Conservation (phyloP, 2,329 filamentous ascomycete species). For the Xylariaceae sp. region DNA sequence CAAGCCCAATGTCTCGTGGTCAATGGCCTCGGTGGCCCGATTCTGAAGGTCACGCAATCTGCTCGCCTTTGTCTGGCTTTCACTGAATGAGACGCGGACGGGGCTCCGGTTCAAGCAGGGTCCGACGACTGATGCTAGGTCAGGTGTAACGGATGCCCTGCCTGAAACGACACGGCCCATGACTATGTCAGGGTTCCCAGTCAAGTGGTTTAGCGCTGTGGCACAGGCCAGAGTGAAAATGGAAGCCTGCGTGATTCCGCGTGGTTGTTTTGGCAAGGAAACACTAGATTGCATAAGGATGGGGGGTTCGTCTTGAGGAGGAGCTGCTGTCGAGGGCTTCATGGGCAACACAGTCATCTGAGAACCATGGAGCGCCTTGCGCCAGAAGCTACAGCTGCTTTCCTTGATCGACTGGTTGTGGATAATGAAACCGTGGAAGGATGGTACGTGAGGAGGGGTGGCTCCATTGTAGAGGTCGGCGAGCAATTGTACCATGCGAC, state of each 20-base stretch:
- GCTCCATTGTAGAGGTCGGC: neutral
- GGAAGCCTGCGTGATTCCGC: neutral
- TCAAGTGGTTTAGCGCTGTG: neutral
- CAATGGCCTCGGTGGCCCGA: neutral
- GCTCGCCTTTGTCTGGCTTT: neutral
- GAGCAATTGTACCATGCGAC: neutral
- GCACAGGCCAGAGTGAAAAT: neutral
- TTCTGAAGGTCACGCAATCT: neutral
- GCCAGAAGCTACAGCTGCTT: neutral
- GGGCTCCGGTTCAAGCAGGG: neutral
- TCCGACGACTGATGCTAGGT: neutral
- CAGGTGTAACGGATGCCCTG: neutral
- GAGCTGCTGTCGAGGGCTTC: neutral
- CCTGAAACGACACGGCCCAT: neutral
- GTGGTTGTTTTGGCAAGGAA: neutral
- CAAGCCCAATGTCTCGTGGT: neutral
- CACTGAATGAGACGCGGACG: neutral
- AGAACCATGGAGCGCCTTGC: neutral
- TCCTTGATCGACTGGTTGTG: neutral
- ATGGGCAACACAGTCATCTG: neutral
- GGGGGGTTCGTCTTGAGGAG: neutral
- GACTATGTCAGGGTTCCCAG: neutral
- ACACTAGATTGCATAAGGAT: neutral
- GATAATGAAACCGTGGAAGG: neutral
- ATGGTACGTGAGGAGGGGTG: neutral